Evolutionary conservation across 75 land plant genomes (phyloP).

Genomic region (Cryptomeria japonica): DNA sequence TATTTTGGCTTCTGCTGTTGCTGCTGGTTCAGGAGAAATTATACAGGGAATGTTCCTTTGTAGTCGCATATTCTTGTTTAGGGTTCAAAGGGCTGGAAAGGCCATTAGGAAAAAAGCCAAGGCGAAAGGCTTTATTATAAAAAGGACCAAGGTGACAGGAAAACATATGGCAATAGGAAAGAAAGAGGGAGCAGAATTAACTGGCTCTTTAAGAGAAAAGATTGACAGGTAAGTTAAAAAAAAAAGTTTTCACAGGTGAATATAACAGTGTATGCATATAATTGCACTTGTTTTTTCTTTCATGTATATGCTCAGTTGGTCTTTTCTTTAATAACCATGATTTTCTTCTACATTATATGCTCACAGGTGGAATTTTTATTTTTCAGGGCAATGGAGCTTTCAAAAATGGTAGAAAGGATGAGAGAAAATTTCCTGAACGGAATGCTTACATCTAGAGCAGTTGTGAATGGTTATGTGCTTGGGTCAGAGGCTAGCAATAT

Average conservation of each 20-base stretch:
- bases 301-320: not conserved
- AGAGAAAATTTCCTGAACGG: slow-evolving; percentile 61
- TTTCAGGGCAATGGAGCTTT: slow-evolving; percentile 65
- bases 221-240: slow-evolving; percentile 14
- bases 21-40: slow-evolving; percentile 67
- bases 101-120: not conserved
- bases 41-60: slow-evolving; percentile 62
- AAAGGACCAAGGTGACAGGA: not conserved
- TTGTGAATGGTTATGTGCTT: slow-evolving; percentile 36
- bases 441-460: slow-evolving; percentile 45
- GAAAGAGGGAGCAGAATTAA: slow-evolving; percentile 8
- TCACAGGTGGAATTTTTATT: not conserved
- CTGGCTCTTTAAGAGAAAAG: slow-evolving; percentile 7
- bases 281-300: too few species aligned
- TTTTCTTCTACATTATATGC: not conserved
- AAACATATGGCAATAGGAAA: not conserved
- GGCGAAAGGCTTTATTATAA: too few species aligned
- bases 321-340: too few species aligned
- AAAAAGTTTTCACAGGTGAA: too few species aligned
- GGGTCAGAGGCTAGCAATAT: slow-evolving; percentile 63
- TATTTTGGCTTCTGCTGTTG: slow-evolving; percentile 65
- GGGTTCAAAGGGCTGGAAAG: slow-evolving; percentile 13
- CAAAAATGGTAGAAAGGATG: slow-evolving; percentile 65
- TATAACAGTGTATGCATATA: too few species aligned
- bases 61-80: slow-evolving; percentile 35